phyloP scores from a whole-genome alignment of 2,329 filamentous ascomycete genomes.

The Penicillium sp. region DNA sequence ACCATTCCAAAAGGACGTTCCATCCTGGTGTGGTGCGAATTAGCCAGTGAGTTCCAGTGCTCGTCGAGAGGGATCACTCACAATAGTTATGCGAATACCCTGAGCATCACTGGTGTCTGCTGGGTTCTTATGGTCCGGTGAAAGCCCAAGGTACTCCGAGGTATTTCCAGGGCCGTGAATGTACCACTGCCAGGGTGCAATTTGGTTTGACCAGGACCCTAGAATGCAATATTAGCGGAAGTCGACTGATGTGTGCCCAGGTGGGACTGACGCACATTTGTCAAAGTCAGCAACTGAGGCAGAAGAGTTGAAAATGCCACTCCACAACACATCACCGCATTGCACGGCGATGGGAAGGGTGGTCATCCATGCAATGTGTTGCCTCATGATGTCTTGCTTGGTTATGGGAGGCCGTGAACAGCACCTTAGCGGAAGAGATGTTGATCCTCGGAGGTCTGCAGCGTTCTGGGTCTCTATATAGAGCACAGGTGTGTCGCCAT shows the following conservation, averaged over 20 bases:
- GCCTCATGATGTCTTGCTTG: not conserved
- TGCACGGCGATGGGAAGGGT: slow-evolving; percentile 1
- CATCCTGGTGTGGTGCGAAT: slow-evolving; percentile 15
- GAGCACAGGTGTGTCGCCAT: not conserved
- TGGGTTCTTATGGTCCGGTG: slow-evolving; percentile 64
- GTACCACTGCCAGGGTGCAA: slow-evolving; percentile 74
- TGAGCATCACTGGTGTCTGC: slow-evolving; percentile 62
- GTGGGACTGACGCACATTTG: not conserved
- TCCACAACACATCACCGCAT: slow-evolving; percentile 6
- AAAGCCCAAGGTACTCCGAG: slow-evolving; percentile 62
- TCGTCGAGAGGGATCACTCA: not conserved
- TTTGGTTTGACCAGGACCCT: slow-evolving; percentile 69
- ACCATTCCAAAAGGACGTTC: slow-evolving; percentile 67
- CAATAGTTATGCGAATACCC: slow-evolving; percentile 70
- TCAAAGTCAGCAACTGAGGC: not conserved
- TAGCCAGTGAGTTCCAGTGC: not conserved
- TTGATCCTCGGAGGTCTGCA: not conserved
- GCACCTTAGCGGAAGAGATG: not conserved
- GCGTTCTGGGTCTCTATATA: not conserved
- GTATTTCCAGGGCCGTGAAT: slow-evolving; percentile 64
- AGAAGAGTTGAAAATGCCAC: slow-evolving; percentile 2
- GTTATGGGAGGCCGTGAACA: not conserved
- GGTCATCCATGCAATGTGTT: not conserved
- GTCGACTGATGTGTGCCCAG: not conserved
- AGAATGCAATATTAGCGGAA: not conserved